phyloP scores from a whole-genome alignment of 257 asterid species.

The Ajuga chamaepitys region DNA sequence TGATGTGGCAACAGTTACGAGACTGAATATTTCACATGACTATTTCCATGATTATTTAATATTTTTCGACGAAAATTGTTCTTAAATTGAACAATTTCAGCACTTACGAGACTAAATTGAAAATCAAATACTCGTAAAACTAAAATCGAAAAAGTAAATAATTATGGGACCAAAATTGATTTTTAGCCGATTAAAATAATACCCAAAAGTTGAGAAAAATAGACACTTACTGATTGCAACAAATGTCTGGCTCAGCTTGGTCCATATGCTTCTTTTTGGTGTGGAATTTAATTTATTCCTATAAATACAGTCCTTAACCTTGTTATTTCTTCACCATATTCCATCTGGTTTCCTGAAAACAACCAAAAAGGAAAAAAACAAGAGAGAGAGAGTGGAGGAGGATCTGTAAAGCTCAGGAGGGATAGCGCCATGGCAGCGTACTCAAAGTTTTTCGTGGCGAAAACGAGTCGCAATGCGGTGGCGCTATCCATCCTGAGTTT shows the following conservation, averaged over 20 bases:
- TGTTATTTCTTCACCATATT: slow-evolving; percentile 21
- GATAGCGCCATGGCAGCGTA: slow-evolving; percentile 55
- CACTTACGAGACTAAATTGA: no score
- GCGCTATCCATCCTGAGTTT: slow-evolving; percentile 97
- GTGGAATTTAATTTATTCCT: no score
- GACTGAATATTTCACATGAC: no score
- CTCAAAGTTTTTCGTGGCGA: neutral
- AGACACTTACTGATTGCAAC: slow-evolving; percentile 8
- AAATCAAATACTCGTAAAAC: no score
- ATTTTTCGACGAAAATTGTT: no score
- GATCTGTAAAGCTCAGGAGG: slow-evolving; percentile 93
- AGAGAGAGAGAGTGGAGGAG: no score
- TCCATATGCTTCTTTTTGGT: slow-evolving; percentile 11
- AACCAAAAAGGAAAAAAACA: neutral
- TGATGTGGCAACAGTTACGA: no score
- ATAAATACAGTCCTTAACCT: slow-evolving; percentile 26
- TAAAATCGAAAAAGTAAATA: no score
- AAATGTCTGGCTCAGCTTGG: slow-evolving; percentile 15
- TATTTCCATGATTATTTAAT: no score
- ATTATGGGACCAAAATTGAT: no score
- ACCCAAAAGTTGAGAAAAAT: slow-evolving; percentile 1
- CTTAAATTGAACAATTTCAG: no score
- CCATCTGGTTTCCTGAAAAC: slow-evolving; percentile 1
- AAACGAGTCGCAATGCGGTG: slow-evolving; percentile 15
- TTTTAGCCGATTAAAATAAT: neutral